Conservation (phyloP, 2,329 filamentous ascomycete species). For the Drechslerella coelobrocha region DNA sequence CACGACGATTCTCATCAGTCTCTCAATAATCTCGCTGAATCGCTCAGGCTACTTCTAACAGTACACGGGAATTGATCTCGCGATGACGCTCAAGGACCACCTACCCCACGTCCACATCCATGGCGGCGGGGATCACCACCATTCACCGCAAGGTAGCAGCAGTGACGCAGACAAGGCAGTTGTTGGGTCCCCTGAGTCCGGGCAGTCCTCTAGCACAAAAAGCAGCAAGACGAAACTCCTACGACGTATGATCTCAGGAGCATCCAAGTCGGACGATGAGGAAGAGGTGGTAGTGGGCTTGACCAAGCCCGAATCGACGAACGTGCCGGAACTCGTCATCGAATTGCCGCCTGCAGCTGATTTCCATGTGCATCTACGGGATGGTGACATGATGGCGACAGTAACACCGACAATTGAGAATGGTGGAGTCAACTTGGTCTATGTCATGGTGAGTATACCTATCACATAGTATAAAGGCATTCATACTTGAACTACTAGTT, state of each 20-base stretch:
- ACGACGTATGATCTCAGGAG: slow-evolving; percentile 26
- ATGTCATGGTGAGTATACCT: slow-evolving; percentile 61
- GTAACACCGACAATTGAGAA: slow-evolving; percentile 65
- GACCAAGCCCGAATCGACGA: not conserved
- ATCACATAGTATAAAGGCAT: too few species aligned
- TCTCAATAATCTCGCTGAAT: not conserved
- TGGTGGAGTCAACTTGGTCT: slow-evolving; percentile 71
- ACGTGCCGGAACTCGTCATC: slow-evolving; percentile 50
- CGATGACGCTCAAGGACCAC: slow-evolving; percentile 46
- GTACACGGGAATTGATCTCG: not conserved
- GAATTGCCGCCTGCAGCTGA: slow-evolving; percentile 53
- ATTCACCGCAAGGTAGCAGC: not conserved
- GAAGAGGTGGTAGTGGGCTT: not conserved
- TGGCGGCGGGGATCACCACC: slow-evolving; percentile 9
- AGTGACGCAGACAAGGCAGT: slow-evolving; percentile 19
- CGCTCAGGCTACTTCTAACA: not conserved
- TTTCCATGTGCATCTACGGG: slow-evolving; percentile 69
- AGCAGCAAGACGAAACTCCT: slow-evolving; percentile 29
- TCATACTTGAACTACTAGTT: not conserved
- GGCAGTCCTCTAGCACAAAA: not conserved
- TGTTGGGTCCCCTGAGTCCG: slow-evolving; percentile 9
- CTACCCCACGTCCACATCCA: slow-evolving; percentile 36
- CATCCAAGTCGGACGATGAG: slow-evolving; percentile 24
- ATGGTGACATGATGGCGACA: slow-evolving; percentile 69
- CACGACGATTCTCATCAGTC: not conserved